Percentiles rank a stretch among this genome's conserved stretches.
Conservation (phyloP, 495 filamentous ascomycete species). For the Daldinia grandis region DNA sequence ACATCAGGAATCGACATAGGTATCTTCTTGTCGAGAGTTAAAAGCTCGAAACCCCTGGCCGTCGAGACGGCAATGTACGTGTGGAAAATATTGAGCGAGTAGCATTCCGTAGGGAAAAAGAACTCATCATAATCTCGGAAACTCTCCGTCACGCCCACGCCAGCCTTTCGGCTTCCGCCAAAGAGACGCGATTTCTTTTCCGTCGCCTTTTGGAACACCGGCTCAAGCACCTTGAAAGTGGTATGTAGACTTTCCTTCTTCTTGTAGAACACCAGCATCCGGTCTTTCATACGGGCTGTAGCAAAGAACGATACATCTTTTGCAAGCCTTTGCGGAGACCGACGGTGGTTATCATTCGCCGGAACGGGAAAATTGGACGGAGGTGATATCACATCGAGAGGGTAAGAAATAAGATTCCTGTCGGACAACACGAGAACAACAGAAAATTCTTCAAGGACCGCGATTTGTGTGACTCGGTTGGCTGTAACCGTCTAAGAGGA, state of each 20-base stretch:
- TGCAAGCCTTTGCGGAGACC: conserved; percentile 90
- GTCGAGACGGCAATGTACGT: conserved; percentile 90
- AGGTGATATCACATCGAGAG: conserved; percentile 88
- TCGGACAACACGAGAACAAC: conserved; percentile 90
- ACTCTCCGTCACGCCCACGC: conserved; percentile 82
- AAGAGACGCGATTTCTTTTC: conserved; percentile 79
- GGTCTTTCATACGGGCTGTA: conserved; percentile 94
- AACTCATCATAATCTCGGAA: conserved; percentile 99
- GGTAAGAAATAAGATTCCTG: conserved; percentile 90
- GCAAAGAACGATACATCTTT: conserved; percentile 97
- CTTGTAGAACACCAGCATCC: conserved; percentile 94
- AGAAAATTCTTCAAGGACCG: conserved; percentile 94
- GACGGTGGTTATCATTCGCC: conserved; percentile 68
- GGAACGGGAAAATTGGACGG: conserved; percentile 68
- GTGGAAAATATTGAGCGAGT: conserved; percentile 94
- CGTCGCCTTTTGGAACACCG: conserved; percentile 86
- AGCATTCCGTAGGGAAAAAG: conserved; percentile 97
- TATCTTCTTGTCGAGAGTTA: conserved; percentile 95
- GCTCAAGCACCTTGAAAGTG: conserved; percentile 96
- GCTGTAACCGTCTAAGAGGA: conserved; percentile 71
- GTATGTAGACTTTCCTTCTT: conserved; percentile 90
- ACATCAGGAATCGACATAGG: conserved; percentile 90
- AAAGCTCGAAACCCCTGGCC: conserved; percentile 90
- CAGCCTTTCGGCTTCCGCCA: conserved; percentile 56
- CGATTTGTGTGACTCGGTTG: conserved; percentile 85